phyloP scores from a whole-genome alignment of 2,329 filamentous ascomycete genomes.

The Sclerotinia subarctica region DNA sequence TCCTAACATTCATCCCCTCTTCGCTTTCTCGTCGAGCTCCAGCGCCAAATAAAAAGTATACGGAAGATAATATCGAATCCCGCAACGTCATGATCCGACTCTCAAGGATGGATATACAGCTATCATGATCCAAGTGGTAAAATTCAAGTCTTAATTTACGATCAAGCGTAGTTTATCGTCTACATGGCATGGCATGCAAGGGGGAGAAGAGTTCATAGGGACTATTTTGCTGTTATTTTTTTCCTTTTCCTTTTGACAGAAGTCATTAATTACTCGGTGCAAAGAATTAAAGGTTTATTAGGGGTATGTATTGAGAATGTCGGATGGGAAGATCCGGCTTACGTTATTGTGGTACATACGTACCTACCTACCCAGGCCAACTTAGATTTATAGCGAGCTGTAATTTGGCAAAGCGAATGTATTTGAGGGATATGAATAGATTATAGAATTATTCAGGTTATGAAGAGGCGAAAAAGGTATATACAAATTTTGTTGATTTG shows the following conservation, averaged over 20 bases:
- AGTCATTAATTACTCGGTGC: too few relatives aligned
- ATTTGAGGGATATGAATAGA: neutral
- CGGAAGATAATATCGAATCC: neutral
- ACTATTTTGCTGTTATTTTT: neutral
- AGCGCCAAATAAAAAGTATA: neutral
- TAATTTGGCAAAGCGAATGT: too few relatives aligned
- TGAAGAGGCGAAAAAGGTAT: neutral
- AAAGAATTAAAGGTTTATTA: neutral
- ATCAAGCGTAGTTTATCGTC: neutral
- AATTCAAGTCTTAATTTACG: neutral
- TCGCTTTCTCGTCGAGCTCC: neutral
- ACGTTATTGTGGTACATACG: neutral
- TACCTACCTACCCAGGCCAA: neutral
- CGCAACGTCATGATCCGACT: neutral
- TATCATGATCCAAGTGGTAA: neutral
- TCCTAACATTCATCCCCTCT: neutral
- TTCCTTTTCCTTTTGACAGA: neutral
- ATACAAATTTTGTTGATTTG: neutral
- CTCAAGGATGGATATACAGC: neutral
- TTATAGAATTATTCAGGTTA: neutral
- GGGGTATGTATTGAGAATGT: neutral
- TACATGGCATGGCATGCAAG: too few relatives aligned
- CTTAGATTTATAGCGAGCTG: neutral
- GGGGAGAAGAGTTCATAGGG: neutral
- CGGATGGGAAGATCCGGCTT: neutral